Conservation (phyloP, 129 eudicot genomes). For the Artemisia argyi region DNA sequence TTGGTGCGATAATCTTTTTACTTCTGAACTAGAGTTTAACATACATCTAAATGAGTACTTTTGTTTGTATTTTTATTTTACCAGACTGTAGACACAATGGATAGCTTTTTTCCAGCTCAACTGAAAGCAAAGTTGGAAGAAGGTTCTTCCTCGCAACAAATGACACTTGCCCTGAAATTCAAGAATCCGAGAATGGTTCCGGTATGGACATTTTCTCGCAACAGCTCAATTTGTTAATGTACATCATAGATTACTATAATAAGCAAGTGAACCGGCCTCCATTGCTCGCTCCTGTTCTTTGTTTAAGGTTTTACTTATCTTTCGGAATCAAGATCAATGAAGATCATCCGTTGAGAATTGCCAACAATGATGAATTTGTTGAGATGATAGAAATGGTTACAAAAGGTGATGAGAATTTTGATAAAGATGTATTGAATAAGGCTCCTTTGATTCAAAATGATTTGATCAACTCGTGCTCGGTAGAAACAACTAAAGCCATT, state of each 20-base stretch:
- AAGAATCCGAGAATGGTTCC: too few species aligned
- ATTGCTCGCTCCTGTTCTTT: not conserved
- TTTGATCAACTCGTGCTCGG: too few species aligned
- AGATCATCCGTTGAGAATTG: not conserved
- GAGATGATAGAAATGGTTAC: not conserved
- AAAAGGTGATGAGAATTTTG: not conserved
- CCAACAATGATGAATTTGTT: not conserved
- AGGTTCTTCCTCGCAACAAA: not conserved
- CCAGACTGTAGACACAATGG: not conserved
- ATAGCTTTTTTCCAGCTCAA: not conserved
- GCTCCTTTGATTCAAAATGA: too few species aligned
- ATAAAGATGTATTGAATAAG: not conserved
- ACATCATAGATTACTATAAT: not conserved
- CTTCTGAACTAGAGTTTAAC: too few species aligned
- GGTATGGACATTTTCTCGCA: too few species aligned
- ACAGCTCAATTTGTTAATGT: too few species aligned
- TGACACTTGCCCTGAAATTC: too few species aligned
- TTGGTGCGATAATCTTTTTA: too few species aligned
- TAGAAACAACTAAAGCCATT: too few species aligned
- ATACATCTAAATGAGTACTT: too few species aligned
- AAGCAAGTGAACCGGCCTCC: not conserved
- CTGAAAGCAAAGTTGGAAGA: not conserved
- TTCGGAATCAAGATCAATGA: not conserved
- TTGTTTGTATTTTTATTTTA: too few species aligned
- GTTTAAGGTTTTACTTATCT: not conserved